These are phyloP conservation scores for Ogataea allantospora DNA, from an alignment of 805 yeast species.

Conservation along the genomic window DNA sequence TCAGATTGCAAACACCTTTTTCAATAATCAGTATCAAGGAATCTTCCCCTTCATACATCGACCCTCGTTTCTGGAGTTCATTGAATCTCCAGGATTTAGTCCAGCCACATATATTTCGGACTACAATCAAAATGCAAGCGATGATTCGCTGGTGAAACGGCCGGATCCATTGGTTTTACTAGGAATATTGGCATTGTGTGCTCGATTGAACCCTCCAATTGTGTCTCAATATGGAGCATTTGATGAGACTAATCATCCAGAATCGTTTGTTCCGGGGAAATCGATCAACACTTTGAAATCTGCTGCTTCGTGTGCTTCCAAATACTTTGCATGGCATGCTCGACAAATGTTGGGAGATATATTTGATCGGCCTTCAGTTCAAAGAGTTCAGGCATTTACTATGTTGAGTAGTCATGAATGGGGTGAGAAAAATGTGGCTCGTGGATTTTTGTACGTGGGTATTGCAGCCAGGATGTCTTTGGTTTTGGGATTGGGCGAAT, in stretches of 20 bases:
- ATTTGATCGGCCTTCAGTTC: conserved; percentile 39
- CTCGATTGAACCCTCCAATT: conserved; percentile 35
- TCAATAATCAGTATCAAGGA: conserved; percentile 16
- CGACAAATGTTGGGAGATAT: conserved; percentile 32
- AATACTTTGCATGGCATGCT: conserved; percentile 41
- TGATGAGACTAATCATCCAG: conserved; percentile 30
- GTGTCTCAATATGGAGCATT: conserved; percentile 35
- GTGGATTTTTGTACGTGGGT: conserved; percentile 39
- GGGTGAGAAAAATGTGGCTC: conserved; percentile 39
- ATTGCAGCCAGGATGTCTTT: conserved; percentile 41
- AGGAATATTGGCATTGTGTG: conserved; percentile 37
- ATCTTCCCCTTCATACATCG: conserved; percentile 16
- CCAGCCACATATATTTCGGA: conserved; percentile 13
- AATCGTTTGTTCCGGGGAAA: conserved; percentile 14
- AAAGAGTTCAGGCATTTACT: conserved; percentile 37
- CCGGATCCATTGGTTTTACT: conserved; percentile 33
- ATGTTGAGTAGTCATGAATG: conserved; percentile 41
- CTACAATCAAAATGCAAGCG: conserved; percentile 5
- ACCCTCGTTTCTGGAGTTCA: conserved; percentile 13
- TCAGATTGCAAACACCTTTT: conserved; percentile 14
- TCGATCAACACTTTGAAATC: background rate
- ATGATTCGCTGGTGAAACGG: conserved; percentile 13
- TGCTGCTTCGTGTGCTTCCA: conserved; percentile 33
- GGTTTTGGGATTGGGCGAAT: conserved; percentile 33
- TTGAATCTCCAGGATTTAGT: conserved; percentile 11